Base-by-base conservation (phyloP, 768 basidiomycete genomes). In the Suillus plorans region DNA sequence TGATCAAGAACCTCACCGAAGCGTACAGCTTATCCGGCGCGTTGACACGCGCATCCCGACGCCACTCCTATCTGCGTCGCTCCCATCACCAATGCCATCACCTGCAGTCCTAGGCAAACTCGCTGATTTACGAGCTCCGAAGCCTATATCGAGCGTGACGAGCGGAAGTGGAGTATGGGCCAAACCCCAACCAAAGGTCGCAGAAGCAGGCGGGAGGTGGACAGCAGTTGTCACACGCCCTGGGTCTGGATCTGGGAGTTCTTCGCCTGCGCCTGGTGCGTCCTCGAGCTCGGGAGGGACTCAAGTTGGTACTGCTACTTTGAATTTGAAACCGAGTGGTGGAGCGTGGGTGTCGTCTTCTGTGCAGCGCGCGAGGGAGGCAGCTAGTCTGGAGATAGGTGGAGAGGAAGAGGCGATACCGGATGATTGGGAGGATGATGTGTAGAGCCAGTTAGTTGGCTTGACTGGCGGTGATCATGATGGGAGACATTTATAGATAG, bases 1-100 rank as follows among this genome's bases (percentile, higher is more conserved):
- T 22, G 97, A 98, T 73, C 91, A 91, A 70, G 97, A 97, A 69
- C 97, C 97, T 0, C 84, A 91, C 71, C 82, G 93, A 57, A 90
- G 93, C 68, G 90, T 97, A 2, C 90, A 94, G 72, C 85, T 97
- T 57, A 80, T 93, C 59, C 84, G 92, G 41, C 85, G 94, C 16
- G 77, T 95, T 56, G 95, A 97, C 73, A 90, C 94, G 0, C 86
- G 93, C 28, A 77, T 93, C 6, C 95, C 95, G 0, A 73, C 69
- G 1, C 92, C 92, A 1, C 78, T 89, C 4, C 82, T 98, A 36
- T 36, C 67, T n/a, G 41, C 60, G 8, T 55, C 53, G 12, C 53
- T 55, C 53, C 20, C 53, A 55, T 55, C 53, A 20, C 9, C 28
- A 52, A 31, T 31, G 0, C 28, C 52, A 31, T 53, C 52, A 1